Conservation (phyloP, 148 eudicot genomes). For the Vaccinium macrocarpon region DNA sequence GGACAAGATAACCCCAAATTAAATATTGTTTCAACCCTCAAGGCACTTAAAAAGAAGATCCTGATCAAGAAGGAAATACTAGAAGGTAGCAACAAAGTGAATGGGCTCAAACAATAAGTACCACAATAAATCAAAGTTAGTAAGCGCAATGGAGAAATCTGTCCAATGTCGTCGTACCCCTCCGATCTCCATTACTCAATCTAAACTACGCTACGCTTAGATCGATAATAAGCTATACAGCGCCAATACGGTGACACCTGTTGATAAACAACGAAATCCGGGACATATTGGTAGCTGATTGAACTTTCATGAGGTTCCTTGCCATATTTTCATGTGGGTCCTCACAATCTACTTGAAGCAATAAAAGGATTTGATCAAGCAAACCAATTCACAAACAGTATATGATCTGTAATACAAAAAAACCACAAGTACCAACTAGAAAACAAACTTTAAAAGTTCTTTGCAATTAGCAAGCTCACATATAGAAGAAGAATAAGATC, state of each 20-base stretch:
- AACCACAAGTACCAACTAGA: not conserved
- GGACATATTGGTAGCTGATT: not conserved
- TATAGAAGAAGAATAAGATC: not conserved
- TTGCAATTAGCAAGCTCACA: not conserved
- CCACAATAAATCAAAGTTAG: not conserved
- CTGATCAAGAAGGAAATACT: not conserved
- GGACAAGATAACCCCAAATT: not conserved
- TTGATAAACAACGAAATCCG: not conserved
- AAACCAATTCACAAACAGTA: not conserved
- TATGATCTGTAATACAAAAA: not conserved
- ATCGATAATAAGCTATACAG: not conserved
- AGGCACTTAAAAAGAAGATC: not conserved
- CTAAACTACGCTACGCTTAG: not conserved
- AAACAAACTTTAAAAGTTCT: not conserved
- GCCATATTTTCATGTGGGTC: not conserved
- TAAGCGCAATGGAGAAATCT: not conserved
- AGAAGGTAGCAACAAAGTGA: not conserved
- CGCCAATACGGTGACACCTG: not conserved
- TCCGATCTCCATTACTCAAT: not conserved
- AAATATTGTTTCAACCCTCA: not conserved
- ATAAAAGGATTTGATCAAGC: not conserved
- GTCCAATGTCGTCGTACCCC: not conserved
- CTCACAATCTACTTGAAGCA: not conserved
- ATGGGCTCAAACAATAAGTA: not conserved
- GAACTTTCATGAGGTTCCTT: not conserved